Evolutionary conservation across 352 stramenopile genomes (phyloP).

Genomic region (Phytophthora colocasiae): DNA sequence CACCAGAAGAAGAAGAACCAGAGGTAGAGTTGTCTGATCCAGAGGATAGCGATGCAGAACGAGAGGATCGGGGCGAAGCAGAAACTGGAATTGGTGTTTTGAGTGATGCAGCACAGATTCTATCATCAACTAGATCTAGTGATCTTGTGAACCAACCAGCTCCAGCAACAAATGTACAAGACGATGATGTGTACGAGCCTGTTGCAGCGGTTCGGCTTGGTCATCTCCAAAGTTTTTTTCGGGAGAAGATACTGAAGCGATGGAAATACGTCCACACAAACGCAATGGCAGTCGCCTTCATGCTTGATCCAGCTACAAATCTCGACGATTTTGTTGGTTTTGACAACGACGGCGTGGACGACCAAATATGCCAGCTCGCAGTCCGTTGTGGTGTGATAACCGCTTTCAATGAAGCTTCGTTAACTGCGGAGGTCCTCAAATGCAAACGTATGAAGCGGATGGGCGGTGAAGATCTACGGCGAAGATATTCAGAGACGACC

Average conservation of each 20-base stretch:
- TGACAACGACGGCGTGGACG: constrained; percentile 11
- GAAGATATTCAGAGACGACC: not conserved
- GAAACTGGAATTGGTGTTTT: not conserved
- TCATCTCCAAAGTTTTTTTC: constrained; percentile 9
- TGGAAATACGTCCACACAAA: constrained; percentile 23
- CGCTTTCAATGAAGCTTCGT: not conserved
- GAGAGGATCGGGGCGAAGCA: not conserved
- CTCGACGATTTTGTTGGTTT: constrained; percentile 13
- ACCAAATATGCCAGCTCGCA: constrained; percentile 10
- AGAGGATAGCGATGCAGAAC: not conserved
- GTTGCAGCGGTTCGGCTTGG: not conserved
- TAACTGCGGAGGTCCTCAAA: constrained; percentile 10
- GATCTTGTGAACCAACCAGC: not conserved
- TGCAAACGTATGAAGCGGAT: constrained; percentile 10
- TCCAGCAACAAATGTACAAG: not conserved
- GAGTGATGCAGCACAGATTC: not conserved
- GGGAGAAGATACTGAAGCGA: constrained; percentile 7
- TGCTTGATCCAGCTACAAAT: constrained; percentile 10
- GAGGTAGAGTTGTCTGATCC: not conserved
- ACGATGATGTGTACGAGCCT: constrained; percentile 1
- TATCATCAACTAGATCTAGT: no score
- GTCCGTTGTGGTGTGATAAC: constrained; percentile 3
- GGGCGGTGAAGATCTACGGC: constrained; percentile 8
- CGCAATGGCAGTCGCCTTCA: constrained; percentile 8
- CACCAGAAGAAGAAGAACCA: not conserved